Base-by-base conservation (phyloP, 2,329 filamentous ascomycete genomes). In the Cladosporium halotolerans region DNA sequence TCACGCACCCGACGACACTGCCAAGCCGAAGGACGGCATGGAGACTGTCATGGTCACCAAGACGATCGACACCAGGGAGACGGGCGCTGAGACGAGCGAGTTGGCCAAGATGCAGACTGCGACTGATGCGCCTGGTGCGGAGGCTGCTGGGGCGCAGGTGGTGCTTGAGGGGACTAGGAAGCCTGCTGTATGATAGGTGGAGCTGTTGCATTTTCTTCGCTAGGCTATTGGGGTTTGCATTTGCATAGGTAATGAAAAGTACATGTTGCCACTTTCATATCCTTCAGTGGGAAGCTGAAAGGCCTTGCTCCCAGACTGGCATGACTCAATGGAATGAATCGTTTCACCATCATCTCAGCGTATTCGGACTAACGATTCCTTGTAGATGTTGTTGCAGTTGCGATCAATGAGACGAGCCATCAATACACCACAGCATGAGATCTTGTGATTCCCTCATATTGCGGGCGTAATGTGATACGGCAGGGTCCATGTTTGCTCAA, bases 1-100 rank as follows among this genome's bases (percentile, higher is more conserved):
- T 8, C 33, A 42, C 3, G 43, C 52, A 18, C 36, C 45, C 19
- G n/a, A 46, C 11, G 39, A 46, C n/a, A 51, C 36, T 1, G 33
- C 52, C 23, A 50, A 59, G 39, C 39, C 54, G 14, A 53, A 56
- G 34, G 58, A 47, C 3, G 54, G 52, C 14, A 44, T 58, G 13
- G 33, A 58, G 55, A 59, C 57, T 9, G 52, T 62, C 11, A 51
- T 55, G 50, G 59, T 60, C 13, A 62, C 59, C 7, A 55, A 58
- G 41, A 62, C 60, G 3, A 50, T 59, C 18, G 49, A 58, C 33
- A 45, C 45, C 34, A 53, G 56, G 31, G 54, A 14, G n/a, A 51
- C 38, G 33, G 40, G 40, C 32, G 43, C 48, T 13, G 48, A 45
- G 38, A 53, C 50, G 5, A 19, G 39, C 28, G 36, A 47, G 3